Evolutionary conservation across 768 basidiomycete genomes (phyloP).

Genomic region (Sarcomyxa edulis): DNA sequence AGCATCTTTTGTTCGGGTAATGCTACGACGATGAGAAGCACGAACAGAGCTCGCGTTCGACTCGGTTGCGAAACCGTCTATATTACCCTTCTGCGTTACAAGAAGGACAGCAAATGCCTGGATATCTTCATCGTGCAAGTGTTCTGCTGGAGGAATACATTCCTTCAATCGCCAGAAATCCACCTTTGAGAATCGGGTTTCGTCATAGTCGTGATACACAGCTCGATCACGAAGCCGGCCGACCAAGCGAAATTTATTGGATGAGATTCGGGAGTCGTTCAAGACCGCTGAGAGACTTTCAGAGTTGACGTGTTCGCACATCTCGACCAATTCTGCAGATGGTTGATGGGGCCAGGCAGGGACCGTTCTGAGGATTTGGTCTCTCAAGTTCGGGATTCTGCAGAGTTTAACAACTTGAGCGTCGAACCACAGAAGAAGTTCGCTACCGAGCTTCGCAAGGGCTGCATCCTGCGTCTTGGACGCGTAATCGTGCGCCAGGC

Average conservation of each 20-base stretch:
- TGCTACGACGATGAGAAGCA: slow-evolving; percentile 27
- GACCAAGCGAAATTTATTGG: slow-evolving; percentile 76
- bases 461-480: slow-evolving; percentile 20
- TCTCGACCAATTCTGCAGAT: slow-evolving; percentile 35
- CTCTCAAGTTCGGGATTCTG: slow-evolving; percentile 27
- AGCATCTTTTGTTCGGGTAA: slow-evolving; percentile 8
- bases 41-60: slow-evolving; percentile 36
- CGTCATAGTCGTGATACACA: slow-evolving; percentile 28
- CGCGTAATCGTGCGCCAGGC: slow-evolving; percentile 52
- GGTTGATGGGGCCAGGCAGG: slow-evolving; percentile 75
- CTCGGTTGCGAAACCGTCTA: slow-evolving; percentile 57
- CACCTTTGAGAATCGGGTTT: slow-evolving; percentile 42
- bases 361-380: slow-evolving; percentile 49
- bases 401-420: slow-evolving; percentile 38
- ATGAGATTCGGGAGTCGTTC: slow-evolving; percentile 51
- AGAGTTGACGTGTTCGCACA: slow-evolving; percentile 40
- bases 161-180: slow-evolving; percentile 87
- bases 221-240: slow-evolving; percentile 54
- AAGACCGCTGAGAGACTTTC: slow-evolving; percentile 50
- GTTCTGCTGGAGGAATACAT: slow-evolving; percentile 51
- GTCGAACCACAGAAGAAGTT: slow-evolving; percentile 64
- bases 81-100: slow-evolving; percentile 48
- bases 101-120: slow-evolving; percentile 70
- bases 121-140: slow-evolving; percentile 63
- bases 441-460: slow-evolving; percentile 31